Evolutionary conservation across 768 basidiomycete genomes (phyloP).

Genomic region (Mycena albidolilacea): DNA sequence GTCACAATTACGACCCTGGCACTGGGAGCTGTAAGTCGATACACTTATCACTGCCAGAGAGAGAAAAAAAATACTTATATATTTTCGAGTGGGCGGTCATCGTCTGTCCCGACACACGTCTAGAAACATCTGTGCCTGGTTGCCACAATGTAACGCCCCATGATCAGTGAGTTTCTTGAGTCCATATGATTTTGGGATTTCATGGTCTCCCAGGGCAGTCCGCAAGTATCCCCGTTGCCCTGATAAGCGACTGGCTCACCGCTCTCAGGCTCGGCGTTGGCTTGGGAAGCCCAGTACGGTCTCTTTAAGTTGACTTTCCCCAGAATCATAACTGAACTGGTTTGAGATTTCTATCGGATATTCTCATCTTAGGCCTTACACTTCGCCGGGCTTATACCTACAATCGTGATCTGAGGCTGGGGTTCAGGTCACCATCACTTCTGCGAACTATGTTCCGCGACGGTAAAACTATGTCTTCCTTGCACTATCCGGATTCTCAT

Average conservation of each 20-base stretch:
- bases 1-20: background rate
- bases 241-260: background rate
- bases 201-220: background rate
- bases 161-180: background rate
- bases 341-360: conserved; percentile 6
- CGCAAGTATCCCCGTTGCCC: background rate
- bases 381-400: conserved; percentile 10
- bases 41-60: no score
- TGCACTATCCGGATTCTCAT: background rate
- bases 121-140: background rate
- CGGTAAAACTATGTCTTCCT: background rate
- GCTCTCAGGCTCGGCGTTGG: background rate
- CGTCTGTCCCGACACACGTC: background rate
- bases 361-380: conserved; percentile 10
- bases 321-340: background rate
- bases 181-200: background rate
- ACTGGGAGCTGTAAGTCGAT: no score
- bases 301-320: background rate
- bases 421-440: background rate
- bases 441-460: conserved; percentile 3
- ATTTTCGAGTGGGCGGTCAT: background rate
- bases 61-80: background rate
- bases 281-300: conserved; percentile 13
- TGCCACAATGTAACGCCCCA: conserved; percentile 8
- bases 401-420: background rate